These are phyloP conservation scores for Wallacemonas sp. DNA, from an alignment of 208 protist genomes.

Conservation along the genomic window DNA sequence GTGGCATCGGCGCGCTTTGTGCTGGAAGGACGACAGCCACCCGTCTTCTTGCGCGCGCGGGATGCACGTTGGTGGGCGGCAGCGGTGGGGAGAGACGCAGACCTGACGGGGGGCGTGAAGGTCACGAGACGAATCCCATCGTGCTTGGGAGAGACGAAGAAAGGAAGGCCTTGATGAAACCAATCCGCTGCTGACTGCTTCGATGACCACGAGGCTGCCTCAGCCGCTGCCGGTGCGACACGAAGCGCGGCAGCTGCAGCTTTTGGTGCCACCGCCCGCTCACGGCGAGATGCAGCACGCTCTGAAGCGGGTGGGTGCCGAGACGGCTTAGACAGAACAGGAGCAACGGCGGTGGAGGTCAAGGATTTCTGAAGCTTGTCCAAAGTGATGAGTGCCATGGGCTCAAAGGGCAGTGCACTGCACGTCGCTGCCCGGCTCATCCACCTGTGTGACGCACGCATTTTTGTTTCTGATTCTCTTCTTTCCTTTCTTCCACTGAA, in stretches of 20 bases:
- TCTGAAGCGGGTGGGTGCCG: no score
- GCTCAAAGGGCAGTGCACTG: constrained; percentile 69
- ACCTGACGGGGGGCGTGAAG: constrained; percentile 35
- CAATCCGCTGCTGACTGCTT: constrained; percentile 4
- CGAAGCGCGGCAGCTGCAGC: not conserved
- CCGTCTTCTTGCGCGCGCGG: no score
- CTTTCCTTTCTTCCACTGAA: no score
- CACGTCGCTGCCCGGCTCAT: not conserved
- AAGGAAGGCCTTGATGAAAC: constrained; percentile 26
- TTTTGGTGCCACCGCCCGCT: no score
- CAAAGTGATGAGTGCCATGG: constrained; percentile 83
- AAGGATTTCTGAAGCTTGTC: constrained; percentile 33
- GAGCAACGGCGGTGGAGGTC: not conserved
- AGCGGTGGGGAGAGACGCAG: no score
- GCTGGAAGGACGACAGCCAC: no score
- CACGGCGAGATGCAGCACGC: no score
- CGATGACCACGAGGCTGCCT: not conserved
- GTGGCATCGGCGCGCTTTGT: no score
- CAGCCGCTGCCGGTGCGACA: not conserved
- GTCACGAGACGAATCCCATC: constrained; percentile 83
- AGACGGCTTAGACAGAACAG: no score
- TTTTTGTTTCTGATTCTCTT: no score
- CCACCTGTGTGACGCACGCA: not conserved
- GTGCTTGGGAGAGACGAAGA: constrained; percentile 90
- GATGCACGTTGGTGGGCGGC: no score